Conservation (phyloP, 768 basidiomycete species). For the Rhizopogon vulgaris region DNA sequence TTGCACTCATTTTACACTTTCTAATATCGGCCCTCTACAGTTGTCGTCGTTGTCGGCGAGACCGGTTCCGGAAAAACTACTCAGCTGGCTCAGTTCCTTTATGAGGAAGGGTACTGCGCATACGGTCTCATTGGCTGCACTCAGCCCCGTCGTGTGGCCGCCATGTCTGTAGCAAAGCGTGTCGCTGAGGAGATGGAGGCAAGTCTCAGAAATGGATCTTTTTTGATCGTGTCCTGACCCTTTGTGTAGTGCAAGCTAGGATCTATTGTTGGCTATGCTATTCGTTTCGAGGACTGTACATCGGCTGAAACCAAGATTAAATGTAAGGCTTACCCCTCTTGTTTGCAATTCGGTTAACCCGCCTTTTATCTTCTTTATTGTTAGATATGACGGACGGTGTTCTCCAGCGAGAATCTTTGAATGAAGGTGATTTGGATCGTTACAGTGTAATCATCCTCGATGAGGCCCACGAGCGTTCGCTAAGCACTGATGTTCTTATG, state of each 20-base stretch:
- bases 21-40: constrained; percentile 32
- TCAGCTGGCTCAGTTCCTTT: constrained; percentile 89
- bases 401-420: constrained; percentile 92
- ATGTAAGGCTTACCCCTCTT: constrained; percentile 47
- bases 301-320: constrained; percentile 93
- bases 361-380: background rate
- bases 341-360: background rate
- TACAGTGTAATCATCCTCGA: constrained; percentile 98
- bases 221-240: constrained; percentile 4
- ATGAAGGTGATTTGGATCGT: constrained; percentile 96
- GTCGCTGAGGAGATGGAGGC: constrained; percentile 99
- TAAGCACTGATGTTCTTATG: constrained; percentile 98
- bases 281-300: constrained; percentile 98
- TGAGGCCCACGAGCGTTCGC: constrained; percentile 95
- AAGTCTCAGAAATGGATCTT: constrained; percentile 14
- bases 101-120: constrained; percentile 93
- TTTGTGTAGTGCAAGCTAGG: constrained; percentile 75
- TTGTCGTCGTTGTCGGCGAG: constrained; percentile 95
- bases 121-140: constrained; percentile 94
- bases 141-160: constrained; percentile 96
- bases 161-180: constrained; percentile 99
- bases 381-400: constrained; percentile 99
- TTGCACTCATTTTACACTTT: background rate
- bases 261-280: constrained; percentile 89
- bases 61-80: constrained; percentile 99